Evolutionary conservation across 805 yeast species (phyloP), one percentile per base, ranked within the genome.

Genomic region (Deakozyma indianensis): DNA sequence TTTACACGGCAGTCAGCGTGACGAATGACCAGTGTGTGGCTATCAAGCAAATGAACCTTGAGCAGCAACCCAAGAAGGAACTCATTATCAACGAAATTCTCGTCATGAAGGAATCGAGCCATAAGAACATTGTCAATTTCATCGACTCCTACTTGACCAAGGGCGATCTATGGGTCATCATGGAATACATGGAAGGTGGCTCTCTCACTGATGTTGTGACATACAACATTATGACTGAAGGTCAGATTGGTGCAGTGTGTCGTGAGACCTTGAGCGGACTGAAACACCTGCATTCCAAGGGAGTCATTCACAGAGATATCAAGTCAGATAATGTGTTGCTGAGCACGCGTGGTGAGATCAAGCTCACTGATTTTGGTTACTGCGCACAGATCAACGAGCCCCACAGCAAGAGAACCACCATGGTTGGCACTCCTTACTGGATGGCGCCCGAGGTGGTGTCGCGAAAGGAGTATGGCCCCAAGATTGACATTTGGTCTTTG

Each of bases 141-240:
- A 65, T 92, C 49, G 97, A 90, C 58, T 86, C 96, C 1, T 94
- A 85, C 57, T 66, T 90, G 50, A 50, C 50, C 18, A 73, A 87
- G 45, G 85, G 86, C 3, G 96, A 92, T 57, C 69, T 92, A 49
- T 90, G 97, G 96, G 98, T 92, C n/a, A 83, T 94, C 25, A 92
- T 92, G 99, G 99, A 92, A 63, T 94, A 79, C 61, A 92, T 92
- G 99, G 96, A 94, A 66, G 98, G 98, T 45, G 99, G 99, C 1
- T 83, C 96, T 3, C 68, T 92, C 53, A 92, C 97, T 0, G 98
- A 92, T 65, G 84, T 94, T 35, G 88, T 94, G 57, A 95, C 87
- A 47, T 84, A 87, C 64, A 88, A 88, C 60, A 79, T 47, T 61
- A 65, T 92, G 54, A 73, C 75, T 16, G 99, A 92, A 62, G 75